phyloP scores from a whole-genome alignment of 1,139 yeast species.

The Lodderomyces orthopsilosis region DNA sequence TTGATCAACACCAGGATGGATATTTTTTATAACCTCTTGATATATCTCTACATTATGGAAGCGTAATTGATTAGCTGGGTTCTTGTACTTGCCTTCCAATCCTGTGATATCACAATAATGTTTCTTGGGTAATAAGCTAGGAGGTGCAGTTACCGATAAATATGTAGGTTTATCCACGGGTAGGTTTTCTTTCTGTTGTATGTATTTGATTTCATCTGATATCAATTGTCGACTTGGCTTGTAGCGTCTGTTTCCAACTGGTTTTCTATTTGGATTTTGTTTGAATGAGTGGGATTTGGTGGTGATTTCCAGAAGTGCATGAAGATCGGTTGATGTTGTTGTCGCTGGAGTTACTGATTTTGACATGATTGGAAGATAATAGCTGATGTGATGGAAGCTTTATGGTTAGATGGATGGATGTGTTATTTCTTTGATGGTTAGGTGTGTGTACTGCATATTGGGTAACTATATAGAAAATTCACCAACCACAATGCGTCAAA shows the following conservation, averaged over 20 bases:
- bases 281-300: constrained; percentile 54
- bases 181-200: constrained; percentile 40
- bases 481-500: constrained; percentile 1
- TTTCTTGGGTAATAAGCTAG: constrained; percentile 75
- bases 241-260: constrained; percentile 57
- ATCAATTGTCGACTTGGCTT: constrained; percentile 75
- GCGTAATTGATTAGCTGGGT: constrained; percentile 74
- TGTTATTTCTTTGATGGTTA: neutral
- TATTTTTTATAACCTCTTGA: constrained; percentile 68
- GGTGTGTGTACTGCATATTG: neutral
- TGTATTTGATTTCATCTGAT: constrained; percentile 71
- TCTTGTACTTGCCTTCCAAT: constrained; percentile 69
- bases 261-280: constrained; percentile 41
- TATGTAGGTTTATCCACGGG: constrained; percentile 55
- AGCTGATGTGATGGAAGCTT: neutral
- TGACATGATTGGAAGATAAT: constrained; percentile 3
- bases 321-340: constrained; percentile 21
- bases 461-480: too few species aligned
- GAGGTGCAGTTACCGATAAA: constrained; percentile 76
- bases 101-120: constrained; percentile 96
- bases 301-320: constrained; percentile 40
- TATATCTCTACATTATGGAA: constrained; percentile 84
- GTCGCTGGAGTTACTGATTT: constrained; percentile 1
- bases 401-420: neutral
- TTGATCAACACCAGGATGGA: constrained; percentile 92